Conservation (phyloP, 805 yeast genomes). For the Nakazawaea holstii region DNA sequence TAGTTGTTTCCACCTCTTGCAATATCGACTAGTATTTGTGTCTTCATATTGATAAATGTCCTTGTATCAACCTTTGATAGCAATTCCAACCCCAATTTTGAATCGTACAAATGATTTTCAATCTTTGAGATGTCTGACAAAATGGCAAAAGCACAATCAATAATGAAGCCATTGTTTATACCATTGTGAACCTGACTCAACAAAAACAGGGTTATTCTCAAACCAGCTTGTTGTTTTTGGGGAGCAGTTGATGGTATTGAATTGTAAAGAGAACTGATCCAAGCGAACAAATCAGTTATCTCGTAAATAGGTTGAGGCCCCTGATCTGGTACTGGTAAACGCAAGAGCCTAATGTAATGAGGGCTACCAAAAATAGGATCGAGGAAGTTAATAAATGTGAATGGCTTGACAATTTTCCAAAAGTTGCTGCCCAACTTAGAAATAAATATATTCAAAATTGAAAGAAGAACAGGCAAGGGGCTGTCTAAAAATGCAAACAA, state of each 20-base stretch:
- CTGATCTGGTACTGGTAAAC: constrained; percentile 19
- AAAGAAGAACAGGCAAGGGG: constrained; percentile 52
- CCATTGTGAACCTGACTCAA: constrained; percentile 25
- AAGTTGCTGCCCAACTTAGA: constrained; percentile 35
- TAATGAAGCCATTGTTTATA: constrained; percentile 18
- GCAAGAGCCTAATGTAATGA: constrained; percentile 33
- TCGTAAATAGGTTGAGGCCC: constrained; percentile 26
- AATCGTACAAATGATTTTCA: constrained; percentile 16
- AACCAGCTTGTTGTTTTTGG: constrained; percentile 47
- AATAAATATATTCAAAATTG: constrained; percentile 43
- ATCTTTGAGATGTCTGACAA: constrained; percentile 1
- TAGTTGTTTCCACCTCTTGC: constrained; percentile 3
- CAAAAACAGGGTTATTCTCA: constrained; percentile 44
- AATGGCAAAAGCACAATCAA: constrained; percentile 20
- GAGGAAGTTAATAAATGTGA: constrained; percentile 47
- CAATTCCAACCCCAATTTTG: constrained; percentile 29
- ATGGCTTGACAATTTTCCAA: constrained; percentile 55
- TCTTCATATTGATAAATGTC: constrained; percentile 38
- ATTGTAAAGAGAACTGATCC: constrained; percentile 29
- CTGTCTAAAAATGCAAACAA: constrained; percentile 42
- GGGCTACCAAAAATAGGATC: constrained; percentile 58
- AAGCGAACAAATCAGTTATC: constrained; percentile 34
- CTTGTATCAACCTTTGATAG: constrained; percentile 43
- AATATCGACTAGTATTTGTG: constrained; percentile 22
- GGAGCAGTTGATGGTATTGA: constrained; percentile 34